Evolutionary conservation across 768 basidiomycete genomes (phyloP).

Genomic region (Sarcodon sp.): DNA sequence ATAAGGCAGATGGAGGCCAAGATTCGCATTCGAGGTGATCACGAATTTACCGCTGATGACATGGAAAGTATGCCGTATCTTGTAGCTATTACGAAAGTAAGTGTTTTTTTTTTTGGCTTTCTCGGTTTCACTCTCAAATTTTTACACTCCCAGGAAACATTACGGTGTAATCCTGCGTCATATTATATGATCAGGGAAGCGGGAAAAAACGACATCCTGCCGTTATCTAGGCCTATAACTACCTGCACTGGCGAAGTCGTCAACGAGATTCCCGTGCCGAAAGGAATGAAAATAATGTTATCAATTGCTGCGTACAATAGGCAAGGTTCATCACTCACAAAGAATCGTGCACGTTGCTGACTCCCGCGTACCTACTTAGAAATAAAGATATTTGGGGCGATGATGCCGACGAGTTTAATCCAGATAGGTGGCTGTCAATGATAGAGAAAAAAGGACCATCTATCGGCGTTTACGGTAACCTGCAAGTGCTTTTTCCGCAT

Average conservation of each 20-base stretch:
- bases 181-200: constrained; percentile 27
- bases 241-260: not conserved
- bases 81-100: constrained; percentile 30
- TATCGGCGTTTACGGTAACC: constrained; percentile 32
- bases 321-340: constrained; percentile 14
- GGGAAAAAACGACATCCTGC: constrained; percentile 26
- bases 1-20: constrained; percentile 9
- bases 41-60: constrained; percentile 22
- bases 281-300: not conserved
- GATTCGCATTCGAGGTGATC: constrained; percentile 3
- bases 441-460: constrained; percentile 22
- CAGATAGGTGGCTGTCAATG: constrained; percentile 21
- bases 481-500: not conserved
- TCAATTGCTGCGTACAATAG: not conserved
- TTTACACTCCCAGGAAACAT: constrained; percentile 1
- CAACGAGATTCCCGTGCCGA: constrained; percentile 16
- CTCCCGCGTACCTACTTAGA: not conserved
- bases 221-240: constrained; percentile 22
- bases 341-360: too few species aligned
- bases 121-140: not conserved
- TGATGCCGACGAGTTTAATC: constrained; percentile 21
- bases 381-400: constrained; percentile 23
- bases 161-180: constrained; percentile 27
- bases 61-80: constrained; percentile 24
- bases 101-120: constrained; percentile 10